Conservation (phyloP, 108 stramenopile genomes). For the Stephanodiscus triporus region DNA sequence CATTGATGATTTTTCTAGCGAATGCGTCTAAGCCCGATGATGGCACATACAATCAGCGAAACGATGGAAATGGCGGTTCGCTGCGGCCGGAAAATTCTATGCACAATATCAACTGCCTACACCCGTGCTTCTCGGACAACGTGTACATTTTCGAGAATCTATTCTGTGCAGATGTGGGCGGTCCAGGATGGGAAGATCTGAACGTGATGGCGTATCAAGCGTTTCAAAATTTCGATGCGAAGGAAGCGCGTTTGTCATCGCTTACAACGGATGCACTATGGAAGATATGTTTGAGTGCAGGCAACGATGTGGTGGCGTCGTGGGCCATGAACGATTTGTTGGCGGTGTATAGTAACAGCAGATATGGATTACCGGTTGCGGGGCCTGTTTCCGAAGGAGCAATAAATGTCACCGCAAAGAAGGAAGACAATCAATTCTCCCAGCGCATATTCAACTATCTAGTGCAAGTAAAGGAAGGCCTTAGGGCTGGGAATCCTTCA, state of each 20-base stretch:
- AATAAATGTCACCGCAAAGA: background rate
- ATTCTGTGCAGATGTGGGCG: conserved; percentile 72
- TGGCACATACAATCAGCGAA: conserved; percentile 5
- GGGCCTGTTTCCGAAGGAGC: conserved; percentile 17
- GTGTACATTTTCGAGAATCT: conserved; percentile 68
- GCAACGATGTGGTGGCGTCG: conserved; percentile 71
- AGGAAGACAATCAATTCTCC: conserved; percentile 41
- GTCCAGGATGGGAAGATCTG: conserved; percentile 54
- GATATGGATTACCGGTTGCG: background rate
- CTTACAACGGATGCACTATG: conserved; percentile 81
- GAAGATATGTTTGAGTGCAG: conserved; percentile 77
- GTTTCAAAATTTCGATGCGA: conserved; percentile 60
- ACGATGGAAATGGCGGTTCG: background rate
- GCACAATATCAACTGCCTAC: conserved; percentile 46
- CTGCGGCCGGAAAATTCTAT: conserved; percentile 39
- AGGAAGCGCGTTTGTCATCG: conserved; percentile 20
- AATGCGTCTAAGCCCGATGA: conserved; percentile 56
- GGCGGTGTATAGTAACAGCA: conserved; percentile 54
- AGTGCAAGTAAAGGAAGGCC: conserved; percentile 62
- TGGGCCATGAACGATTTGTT: conserved; percentile 88
- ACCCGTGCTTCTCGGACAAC: conserved; percentile 70
- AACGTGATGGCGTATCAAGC: conserved; percentile 71
- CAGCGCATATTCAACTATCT: conserved; percentile 72
- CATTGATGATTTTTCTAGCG: conserved; percentile 81
- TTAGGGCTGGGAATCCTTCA: conserved; percentile 48